Conservation (phyloP, 176 grass and related monocot species). For the Musa troglodytarum region DNA sequence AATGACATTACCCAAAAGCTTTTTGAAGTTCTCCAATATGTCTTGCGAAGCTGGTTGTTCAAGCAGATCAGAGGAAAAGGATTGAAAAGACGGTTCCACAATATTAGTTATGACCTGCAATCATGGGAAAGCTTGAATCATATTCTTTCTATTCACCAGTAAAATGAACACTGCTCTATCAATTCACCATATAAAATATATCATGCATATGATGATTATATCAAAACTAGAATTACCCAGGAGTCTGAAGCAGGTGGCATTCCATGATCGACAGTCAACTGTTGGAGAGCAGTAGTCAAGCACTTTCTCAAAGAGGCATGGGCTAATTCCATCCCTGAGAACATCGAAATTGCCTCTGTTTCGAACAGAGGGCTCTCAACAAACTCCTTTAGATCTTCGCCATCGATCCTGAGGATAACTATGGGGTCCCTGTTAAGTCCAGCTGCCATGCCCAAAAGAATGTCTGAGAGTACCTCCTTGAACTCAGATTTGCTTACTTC, state of each 20-base stretch:
- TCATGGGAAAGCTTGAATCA: not conserved
- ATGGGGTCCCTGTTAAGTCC: conserved; percentile 87
- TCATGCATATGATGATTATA: not conserved
- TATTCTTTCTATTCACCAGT: not conserved
- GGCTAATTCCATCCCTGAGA: conserved; percentile 30
- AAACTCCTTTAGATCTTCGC: conserved; percentile 82
- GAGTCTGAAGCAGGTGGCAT: conserved; percentile 70
- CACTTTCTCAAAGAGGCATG: conserved; percentile 32
- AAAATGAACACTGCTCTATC: too few species aligned
- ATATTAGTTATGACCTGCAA: conserved; percentile 46
- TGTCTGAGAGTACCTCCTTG: conserved; percentile 53
- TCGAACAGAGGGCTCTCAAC: conserved; percentile 39
- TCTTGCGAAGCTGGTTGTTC: conserved; percentile 40
- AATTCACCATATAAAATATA: not conserved
- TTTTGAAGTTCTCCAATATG: conserved; percentile 40
- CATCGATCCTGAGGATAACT: conserved; percentile 84
- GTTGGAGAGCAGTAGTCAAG: conserved; percentile 39
- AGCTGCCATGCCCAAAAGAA: conserved; percentile 76
- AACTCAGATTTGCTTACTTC: conserved; percentile 74
- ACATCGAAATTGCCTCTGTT: conserved; percentile 38
- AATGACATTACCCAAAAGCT: conserved; percentile 28
- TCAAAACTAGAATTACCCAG: conserved; percentile 35
- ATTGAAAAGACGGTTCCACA: conserved; percentile 46
- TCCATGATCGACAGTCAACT: conserved; percentile 61
- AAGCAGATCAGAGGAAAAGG: conserved; percentile 27